Conservation (phyloP, 768 basidiomycete species). For the Plicaturopsis crispa region DNA sequence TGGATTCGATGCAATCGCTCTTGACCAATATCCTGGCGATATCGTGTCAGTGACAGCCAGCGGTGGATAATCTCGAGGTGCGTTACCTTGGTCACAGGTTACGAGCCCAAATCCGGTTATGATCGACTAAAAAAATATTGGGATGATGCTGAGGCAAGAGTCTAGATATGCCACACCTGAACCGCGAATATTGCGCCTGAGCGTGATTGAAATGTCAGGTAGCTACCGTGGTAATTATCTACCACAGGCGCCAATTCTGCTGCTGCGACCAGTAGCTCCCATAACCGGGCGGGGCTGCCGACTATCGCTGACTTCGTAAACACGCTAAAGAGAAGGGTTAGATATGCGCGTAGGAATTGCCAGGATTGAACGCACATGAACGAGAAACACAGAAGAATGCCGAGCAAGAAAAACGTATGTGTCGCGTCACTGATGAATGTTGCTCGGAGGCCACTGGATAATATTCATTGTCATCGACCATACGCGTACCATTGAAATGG, state of each 20-base stretch:
- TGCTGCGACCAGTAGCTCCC: slow-evolving; percentile 22
- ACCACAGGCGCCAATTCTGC: slow-evolving; percentile 19
- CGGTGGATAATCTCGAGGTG: background rate
- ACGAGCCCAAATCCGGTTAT: slow-evolving; percentile 15
- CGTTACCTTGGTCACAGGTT: slow-evolving; percentile 13
- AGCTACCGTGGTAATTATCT: slow-evolving; percentile 28
- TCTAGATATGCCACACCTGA: slow-evolving; percentile 1
- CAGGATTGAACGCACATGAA: slow-evolving; percentile 12
- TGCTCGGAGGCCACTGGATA: slow-evolving; percentile 23
- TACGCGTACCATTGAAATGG: no score
- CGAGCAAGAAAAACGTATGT: slow-evolving; percentile 29
- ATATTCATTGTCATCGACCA: no score
- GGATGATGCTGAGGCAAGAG: background rate
- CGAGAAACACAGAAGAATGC: slow-evolving; percentile 25
- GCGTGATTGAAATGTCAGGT: slow-evolving; percentile 26
- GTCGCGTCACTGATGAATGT: slow-evolving; percentile 23
- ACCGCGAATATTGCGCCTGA: slow-evolving; percentile 17
- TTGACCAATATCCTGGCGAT: slow-evolving; percentile 26
- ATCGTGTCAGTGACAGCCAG: background rate
- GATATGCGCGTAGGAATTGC: background rate
- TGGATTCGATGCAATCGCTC: slow-evolving; percentile 28
- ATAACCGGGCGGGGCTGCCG: slow-evolving; percentile 30
- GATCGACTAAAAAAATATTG: slow-evolving; percentile 6
- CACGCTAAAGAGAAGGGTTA: slow-evolving; percentile 8
- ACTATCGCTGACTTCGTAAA: slow-evolving; percentile 23